Conservation (phyloP, 306 rosid species). For the Bauhinia variegata region DNA sequence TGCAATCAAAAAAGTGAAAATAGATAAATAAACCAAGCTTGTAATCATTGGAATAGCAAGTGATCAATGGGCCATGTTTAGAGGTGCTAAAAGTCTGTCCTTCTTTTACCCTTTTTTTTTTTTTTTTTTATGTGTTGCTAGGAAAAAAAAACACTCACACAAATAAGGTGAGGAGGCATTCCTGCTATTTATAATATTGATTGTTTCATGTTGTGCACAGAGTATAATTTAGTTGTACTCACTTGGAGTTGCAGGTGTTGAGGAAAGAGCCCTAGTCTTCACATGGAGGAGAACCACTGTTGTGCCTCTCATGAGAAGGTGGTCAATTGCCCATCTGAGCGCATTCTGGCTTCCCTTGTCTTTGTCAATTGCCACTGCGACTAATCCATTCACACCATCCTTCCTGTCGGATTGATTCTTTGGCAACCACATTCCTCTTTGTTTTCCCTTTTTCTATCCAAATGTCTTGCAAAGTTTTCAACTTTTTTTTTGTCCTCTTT, state of each 20-base stretch:
- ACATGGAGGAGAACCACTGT: conserved; percentile 79
- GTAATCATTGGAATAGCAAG: background rate
- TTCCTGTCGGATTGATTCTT: conserved; percentile 48
- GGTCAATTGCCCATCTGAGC: conserved; percentile 79
- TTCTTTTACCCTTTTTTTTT: background rate
- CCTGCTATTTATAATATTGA: too few species aligned
- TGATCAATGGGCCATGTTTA: background rate
- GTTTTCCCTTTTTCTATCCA: background rate
- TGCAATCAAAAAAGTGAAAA: conserved; percentile 33
- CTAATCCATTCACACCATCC: conserved; percentile 66
- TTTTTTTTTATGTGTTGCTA: background rate
- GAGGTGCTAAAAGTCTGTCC: background rate
- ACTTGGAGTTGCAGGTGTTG: conserved; percentile 55
- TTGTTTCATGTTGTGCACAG: conserved; percentile 17
- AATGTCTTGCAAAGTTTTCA: conserved; percentile 18
- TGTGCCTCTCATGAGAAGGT: conserved; percentile 57
- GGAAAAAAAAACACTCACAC: background rate
- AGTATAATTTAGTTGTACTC: too few species aligned
- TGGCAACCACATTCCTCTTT: conserved; percentile 84
- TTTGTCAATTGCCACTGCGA: conserved; percentile 90
- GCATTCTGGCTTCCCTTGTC: conserved; percentile 88
- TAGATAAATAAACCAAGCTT: conserved; percentile 17
- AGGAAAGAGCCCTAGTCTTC: conserved; percentile 48
- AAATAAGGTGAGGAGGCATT: too few species aligned
- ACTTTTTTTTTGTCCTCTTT: conserved; percentile 23